Base-by-base conservation (phyloP, 2,329 filamentous ascomycete species). In the Fusarium guadeloupense region DNA sequence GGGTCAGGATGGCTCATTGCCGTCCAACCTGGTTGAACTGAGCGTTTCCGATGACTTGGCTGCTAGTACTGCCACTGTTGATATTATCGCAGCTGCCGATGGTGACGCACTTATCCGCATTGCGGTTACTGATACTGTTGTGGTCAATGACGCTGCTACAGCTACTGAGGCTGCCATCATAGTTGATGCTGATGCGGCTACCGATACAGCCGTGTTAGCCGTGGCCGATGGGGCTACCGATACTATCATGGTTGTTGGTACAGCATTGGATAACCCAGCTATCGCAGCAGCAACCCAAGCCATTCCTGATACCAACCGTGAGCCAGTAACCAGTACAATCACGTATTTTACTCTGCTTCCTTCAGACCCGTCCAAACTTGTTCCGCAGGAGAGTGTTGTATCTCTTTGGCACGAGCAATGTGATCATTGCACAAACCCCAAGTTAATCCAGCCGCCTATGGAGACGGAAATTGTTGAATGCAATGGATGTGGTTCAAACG, bases 311-410 rank as follows among this genome's bases (percentile, higher is more conserved):
- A 19, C 45, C 5, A 25, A 23, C n/a, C 45, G 28, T 10, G 44
- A 38, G 19, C 31, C 39, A 16, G 38, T 64, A 9, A 68, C 54
- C 19, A 70, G 57, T 12, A 71, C 67, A 1, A 41, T 70, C 38
- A 66, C 59, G 2, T 71, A 71, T 58, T 59, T 48, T 17, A 69
- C 66, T 9, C 49, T 67, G 8, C 69, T 72, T 39, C 62, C 74
- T 6, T 75, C 76, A 6, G 69, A 77, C 56, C 68, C 70, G 0
- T 72, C 71, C 3, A 54, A 56, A 17, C 69, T 79, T 17, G 60
- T 72, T n/a, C 68, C 64, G 16, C 62, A 71, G 4, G 67, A 75
- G 52, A 75, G 74, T 43, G 66, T 68, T 38, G 72, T 75, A 8
- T 75, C 73, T 14, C 57, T 75, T 20, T 43, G 54, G n/a, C 61